Evolutionary conservation across 1,139 yeast species (phyloP).

Genomic region (Scheffersomyces insectosa): DNA sequence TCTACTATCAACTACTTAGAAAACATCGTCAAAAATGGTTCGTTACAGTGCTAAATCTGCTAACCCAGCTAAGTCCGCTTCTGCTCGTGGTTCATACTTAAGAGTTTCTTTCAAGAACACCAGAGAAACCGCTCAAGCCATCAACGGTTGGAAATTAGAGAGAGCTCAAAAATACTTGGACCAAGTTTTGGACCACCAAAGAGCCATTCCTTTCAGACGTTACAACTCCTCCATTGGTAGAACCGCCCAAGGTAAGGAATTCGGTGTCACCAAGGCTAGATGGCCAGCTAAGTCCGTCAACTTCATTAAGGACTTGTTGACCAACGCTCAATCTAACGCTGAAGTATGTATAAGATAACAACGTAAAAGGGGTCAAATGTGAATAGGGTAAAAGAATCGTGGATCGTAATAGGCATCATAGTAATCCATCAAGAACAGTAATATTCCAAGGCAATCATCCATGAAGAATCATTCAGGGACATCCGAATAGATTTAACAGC

Average conservation of each 20-base stretch:
- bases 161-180: conserved; percentile 95
- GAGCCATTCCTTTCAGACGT: conserved; percentile 99
- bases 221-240: conserved; percentile 96
- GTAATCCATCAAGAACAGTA: too few species aligned
- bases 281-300: conserved; percentile 99
- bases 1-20: background rate
- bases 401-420: too few species aligned
- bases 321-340: conserved; percentile 99
- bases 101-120: conserved; percentile 99
- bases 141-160: conserved; percentile 96
- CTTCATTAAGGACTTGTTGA: conserved; percentile 90
- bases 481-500: too few species aligned
- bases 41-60: conserved; percentile 99
- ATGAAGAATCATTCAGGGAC: too few species aligned
- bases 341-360: conserved; percentile 49
- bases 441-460: too few species aligned
- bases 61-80: conserved; percentile 99
- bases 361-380: too few species aligned
- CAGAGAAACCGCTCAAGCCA: conserved; percentile 98
- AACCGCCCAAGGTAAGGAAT: conserved; percentile 99
- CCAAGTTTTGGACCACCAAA: conserved; percentile 96
- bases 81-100: conserved; percentile 99
- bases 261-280: conserved; percentile 99
- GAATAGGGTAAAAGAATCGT: too few species aligned
- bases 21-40: conserved; percentile 37